These are phyloP conservation scores for Lichtheimia ornata DNA, from an alignment of 371 early-diverging fungal species.

Conservation along the genomic window DNA sequence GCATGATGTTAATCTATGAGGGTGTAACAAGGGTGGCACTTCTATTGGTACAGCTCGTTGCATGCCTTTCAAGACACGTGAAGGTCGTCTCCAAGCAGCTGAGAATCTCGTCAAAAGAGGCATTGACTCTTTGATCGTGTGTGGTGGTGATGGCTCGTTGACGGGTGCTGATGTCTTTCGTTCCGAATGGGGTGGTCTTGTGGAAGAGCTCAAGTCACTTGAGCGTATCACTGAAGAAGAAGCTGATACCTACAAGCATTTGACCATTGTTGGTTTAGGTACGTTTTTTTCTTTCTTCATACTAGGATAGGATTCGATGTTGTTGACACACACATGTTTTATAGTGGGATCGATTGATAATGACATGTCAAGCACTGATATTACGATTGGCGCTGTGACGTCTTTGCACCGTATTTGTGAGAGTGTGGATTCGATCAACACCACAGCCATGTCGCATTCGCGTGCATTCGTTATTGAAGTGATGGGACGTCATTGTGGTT, in stretches of 20 bases:
- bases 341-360: conserved; percentile 92
- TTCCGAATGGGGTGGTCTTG: conserved; percentile 88
- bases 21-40: conserved; percentile 84
- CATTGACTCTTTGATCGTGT: conserved; percentile 95
- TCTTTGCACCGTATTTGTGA: conserved; percentile 97
- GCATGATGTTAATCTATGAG: background rate
- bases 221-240: conserved; percentile 62
- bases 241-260: conserved; percentile 54
- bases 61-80: conserved; percentile 78
- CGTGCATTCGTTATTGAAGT: conserved; percentile 98
- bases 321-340: background rate
- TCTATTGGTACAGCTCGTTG: conserved; percentile 95
- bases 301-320: background rate
- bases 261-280: conserved; percentile 89
- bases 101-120: conserved; percentile 84
- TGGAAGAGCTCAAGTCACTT: conserved; percentile 70
- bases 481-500: conserved; percentile 99
- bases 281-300: background rate
- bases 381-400: conserved; percentile 95
- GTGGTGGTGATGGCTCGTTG: conserved; percentile 97
- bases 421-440: conserved; percentile 89
- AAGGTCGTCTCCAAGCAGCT: conserved; percentile 87
- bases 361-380: conserved; percentile 95
- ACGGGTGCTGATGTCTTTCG: conserved; percentile 94
- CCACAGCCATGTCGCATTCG: conserved; percentile 94